Conservation (phyloP, 345 rosid genomes). For the Gossypium longicalyx region DNA sequence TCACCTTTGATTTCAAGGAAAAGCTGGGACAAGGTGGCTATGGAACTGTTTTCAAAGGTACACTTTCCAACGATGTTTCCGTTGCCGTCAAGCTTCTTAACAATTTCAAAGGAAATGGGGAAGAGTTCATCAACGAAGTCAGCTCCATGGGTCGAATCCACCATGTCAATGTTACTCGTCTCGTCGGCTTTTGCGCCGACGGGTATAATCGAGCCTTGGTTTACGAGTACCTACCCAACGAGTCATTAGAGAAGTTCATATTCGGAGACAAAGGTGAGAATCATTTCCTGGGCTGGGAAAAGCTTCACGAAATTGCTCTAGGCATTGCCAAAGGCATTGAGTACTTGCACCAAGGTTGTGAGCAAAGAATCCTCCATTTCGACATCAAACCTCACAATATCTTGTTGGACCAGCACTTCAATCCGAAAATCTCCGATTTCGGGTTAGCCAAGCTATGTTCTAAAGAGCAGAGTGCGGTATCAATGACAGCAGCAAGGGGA, state of each 20-base stretch:
- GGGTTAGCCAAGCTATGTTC: constrained; percentile 25
- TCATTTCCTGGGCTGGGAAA: constrained; percentile 6
- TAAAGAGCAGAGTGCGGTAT: constrained; percentile 17
- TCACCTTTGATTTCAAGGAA: constrained; percentile 13
- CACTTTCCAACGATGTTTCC: constrained; percentile 12
- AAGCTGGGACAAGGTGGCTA: constrained; percentile 15
- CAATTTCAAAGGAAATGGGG: constrained; percentile 10
- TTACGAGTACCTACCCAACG: constrained; percentile 12
- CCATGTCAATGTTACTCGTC: constrained; percentile 14
- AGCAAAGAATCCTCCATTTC: constrained; percentile 21
- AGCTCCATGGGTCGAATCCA: constrained; percentile 14
- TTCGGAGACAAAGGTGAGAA: not conserved
- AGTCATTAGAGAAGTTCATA: constrained; percentile 20
- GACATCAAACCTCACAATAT: constrained; percentile 22
- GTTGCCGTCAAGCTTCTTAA: constrained; percentile 10
- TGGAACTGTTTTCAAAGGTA: constrained; percentile 15
- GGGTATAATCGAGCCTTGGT: constrained; percentile 11
- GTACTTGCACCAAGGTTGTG: constrained; percentile 20
- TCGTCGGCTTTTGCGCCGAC: constrained; percentile 13
- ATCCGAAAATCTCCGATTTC: constrained; percentile 25
- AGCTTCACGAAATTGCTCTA: constrained; percentile 8
- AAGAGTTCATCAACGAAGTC: constrained; percentile 16
- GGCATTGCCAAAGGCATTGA: constrained; percentile 14
- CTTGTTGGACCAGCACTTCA: constrained; percentile 13
- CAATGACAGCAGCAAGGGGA: constrained; percentile 17